Conservation (phyloP, 2,329 filamentous ascomycete genomes). For the Talaromyces funiculosus region DNA sequence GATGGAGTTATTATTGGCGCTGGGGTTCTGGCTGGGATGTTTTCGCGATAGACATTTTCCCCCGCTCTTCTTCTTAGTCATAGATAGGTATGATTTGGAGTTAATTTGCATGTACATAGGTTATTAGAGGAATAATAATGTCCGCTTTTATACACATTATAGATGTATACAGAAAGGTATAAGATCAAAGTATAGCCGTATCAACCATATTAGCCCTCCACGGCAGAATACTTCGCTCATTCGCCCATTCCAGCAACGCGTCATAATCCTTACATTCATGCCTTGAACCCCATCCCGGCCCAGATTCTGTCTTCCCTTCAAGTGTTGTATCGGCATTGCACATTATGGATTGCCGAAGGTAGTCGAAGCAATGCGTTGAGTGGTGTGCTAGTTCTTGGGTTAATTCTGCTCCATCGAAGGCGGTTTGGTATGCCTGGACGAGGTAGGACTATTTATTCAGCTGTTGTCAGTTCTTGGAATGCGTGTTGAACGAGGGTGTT, state of each 20-base stretch:
- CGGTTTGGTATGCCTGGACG: slow-evolving; percentile 9
- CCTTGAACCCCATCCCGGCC: slow-evolving; percentile 2
- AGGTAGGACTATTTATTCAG: slow-evolving; percentile 2
- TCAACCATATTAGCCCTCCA: slow-evolving; percentile 8
- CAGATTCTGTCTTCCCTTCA: neutral
- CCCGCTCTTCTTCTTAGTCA: neutral
- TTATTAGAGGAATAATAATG: neutral
- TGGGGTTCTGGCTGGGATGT: slow-evolving; percentile 44
- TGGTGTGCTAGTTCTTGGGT: slow-evolving; percentile 8
- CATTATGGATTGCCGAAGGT: slow-evolving; percentile 7
- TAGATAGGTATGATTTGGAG: neutral
- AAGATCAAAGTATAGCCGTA: slow-evolving; percentile 6
- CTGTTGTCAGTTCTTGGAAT: neutral
- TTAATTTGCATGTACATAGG: neutral
- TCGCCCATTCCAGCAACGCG: slow-evolving; percentile 1
- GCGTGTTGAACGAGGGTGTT: neutral
- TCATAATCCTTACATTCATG: slow-evolving; percentile 7
- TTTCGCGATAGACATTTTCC: slow-evolving; percentile 4
- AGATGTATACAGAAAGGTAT: neutral
- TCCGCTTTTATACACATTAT: neutral
- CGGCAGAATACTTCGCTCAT: neutral
- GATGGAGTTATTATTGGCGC: slow-evolving; percentile 48
- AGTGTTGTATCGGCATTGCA: slow-evolving; percentile 2
- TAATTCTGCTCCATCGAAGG: neutral
- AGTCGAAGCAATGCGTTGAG: slow-evolving; percentile 7